phyloP scores from a whole-genome alignment of 192 early-diverging fungal species.

The Linnemannia exigua region DNA sequence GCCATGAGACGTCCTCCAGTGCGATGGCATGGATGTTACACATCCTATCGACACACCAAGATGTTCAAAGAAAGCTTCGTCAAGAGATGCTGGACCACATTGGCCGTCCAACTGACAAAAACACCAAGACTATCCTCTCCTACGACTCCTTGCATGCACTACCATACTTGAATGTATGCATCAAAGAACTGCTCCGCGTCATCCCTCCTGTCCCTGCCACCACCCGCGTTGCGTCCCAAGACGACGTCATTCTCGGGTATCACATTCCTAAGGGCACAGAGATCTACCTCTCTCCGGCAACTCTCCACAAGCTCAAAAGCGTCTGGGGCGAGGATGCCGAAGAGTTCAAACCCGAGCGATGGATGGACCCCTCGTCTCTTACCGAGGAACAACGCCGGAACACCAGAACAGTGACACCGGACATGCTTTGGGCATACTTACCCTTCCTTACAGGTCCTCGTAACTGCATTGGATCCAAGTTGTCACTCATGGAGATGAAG shows the following conservation, averaged over 20 bases:
- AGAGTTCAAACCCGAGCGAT: conserved; percentile 65
- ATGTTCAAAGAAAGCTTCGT: conserved; percentile 58
- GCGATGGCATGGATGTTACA: conserved; percentile 64
- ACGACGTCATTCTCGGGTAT: conserved; percentile 47
- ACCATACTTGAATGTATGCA: conserved; percentile 60
- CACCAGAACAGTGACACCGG: not conserved
- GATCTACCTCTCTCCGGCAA: conserved; percentile 43
- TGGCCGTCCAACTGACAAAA: conserved; percentile 42
- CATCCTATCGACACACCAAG: conserved; percentile 59
- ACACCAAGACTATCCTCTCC: conserved; percentile 31
- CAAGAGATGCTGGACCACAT: conserved; percentile 58
- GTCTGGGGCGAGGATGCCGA: conserved; percentile 63
- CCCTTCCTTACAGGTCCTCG: conserved; percentile 64
- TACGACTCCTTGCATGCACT: conserved; percentile 62
- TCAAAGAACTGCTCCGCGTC: conserved; percentile 60
- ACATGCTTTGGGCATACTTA: conserved; percentile 19
- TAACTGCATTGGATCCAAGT: conserved; percentile 64
- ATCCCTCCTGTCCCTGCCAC: conserved; percentile 64
- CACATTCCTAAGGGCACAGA: conserved; percentile 58
- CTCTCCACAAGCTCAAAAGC: conserved; percentile 38
- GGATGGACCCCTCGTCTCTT: conserved; percentile 52
- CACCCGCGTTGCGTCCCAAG: conserved; percentile 39
- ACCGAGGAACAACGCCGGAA: not conserved
- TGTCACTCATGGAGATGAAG: conserved; percentile 67
- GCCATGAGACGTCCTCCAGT: conserved; percentile 69